A percentile compares a stretch with the other conserved stretches of the same genome.
These are phyloP conservation scores for Myrica gale DNA, from an alignment of 306 rosid species.

Conservation along the genomic window DNA sequence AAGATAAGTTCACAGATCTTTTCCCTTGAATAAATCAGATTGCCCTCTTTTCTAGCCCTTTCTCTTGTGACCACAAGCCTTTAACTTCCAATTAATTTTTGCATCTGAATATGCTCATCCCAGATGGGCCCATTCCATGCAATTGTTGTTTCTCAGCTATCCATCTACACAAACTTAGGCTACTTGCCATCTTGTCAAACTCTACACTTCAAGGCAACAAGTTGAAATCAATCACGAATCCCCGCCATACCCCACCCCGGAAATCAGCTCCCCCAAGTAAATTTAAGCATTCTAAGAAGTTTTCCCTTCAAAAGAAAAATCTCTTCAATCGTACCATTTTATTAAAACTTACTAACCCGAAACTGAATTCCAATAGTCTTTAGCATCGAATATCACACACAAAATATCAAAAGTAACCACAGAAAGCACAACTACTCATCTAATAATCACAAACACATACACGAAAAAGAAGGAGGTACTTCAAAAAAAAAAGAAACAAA, in stretches of 20 bases:
- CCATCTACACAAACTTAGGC: neutral
- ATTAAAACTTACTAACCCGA: neutral
- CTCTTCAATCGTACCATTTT: too few relatives aligned
- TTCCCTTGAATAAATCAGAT: constrained; percentile 5
- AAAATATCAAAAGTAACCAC: neutral
- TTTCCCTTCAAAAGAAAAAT: too few relatives aligned
- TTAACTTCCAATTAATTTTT: neutral
- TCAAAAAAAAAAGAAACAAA: neutral
- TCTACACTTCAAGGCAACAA: neutral
- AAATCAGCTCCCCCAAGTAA: neutral
- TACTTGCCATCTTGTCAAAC: neutral
- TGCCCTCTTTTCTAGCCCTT: neutral
- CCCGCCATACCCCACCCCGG: neutral
- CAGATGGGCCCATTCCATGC: neutral
- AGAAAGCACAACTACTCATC: neutral
- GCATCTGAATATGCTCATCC: neutral
- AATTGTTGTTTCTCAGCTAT: neutral
- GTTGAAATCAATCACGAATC: neutral
- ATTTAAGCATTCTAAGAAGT: too few relatives aligned
- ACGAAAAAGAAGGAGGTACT: neutral
- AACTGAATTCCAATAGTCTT: neutral
- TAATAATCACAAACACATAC: constrained; percentile 1
- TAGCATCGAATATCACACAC: neutral
- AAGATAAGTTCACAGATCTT: neutral
- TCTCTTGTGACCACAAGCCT: neutral